Evolutionary conservation across 1,284 basidiomycete species (phyloP).

Genomic region (Ustilago nuda): DNA sequence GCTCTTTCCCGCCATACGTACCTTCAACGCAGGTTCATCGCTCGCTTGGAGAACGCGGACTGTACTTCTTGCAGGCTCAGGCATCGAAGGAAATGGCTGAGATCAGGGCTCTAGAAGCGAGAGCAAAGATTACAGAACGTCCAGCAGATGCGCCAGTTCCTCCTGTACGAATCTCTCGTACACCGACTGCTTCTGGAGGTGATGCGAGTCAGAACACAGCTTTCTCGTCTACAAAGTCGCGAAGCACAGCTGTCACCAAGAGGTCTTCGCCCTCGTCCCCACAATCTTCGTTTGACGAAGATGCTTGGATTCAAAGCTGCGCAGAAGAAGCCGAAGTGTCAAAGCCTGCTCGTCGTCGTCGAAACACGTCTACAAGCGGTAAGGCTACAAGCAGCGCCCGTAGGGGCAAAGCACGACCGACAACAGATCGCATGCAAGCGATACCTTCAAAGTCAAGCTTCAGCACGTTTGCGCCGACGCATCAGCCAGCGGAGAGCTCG

Average conservation of each 20-base stretch:
- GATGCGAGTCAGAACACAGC: slow-evolving; percentile 4
- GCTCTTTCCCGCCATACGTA: slow-evolving; percentile 47
- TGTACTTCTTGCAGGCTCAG: slow-evolving; percentile 66
- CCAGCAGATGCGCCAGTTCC: slow-evolving; percentile 10
- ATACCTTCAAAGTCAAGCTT: slow-evolving; percentile 27
- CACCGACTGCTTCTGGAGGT: slow-evolving; percentile 5
- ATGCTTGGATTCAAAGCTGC: slow-evolving; percentile 48
- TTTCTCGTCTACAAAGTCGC: slow-evolving; percentile 16
- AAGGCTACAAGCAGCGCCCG: slow-evolving; percentile 7
- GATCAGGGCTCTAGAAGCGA: slow-evolving; percentile 61
- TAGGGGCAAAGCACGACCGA: slow-evolving; percentile 13
- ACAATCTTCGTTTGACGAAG: slow-evolving; percentile 23
- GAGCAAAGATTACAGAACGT: slow-evolving; percentile 47
- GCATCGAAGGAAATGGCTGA: slow-evolving; percentile 63
- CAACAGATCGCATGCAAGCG: slow-evolving; percentile 9
- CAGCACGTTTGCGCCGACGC: slow-evolving; percentile 1
- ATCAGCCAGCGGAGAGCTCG: neutral
- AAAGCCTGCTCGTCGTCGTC: slow-evolving; percentile 16
- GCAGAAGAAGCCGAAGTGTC: slow-evolving; percentile 32
- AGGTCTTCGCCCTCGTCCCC: neutral
- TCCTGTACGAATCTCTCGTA: slow-evolving; percentile 8
- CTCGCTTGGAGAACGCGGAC: slow-evolving; percentile 59
- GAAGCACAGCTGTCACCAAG: slow-evolving; percentile 9
- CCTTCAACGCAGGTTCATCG: slow-evolving; percentile 60
- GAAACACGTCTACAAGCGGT: neutral